Conservation (phyloP, 1,139 yeast species). For the Hansenula lynferdii region DNA sequence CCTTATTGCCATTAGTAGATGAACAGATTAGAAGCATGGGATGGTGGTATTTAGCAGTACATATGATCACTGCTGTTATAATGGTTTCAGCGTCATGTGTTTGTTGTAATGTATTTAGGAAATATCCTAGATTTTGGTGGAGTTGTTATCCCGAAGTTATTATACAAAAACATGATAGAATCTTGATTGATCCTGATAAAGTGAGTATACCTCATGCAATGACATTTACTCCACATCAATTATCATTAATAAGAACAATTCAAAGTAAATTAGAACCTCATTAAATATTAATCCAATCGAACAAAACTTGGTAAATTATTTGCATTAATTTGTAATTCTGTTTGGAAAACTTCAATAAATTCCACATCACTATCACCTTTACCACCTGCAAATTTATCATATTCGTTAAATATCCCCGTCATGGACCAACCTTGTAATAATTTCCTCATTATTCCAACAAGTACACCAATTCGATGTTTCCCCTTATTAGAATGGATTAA, state of each 20-base stretch:
- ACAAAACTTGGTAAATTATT: slow-evolving; percentile 21
- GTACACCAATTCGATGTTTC: slow-evolving; percentile 88
- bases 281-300: slow-evolving; percentile 7
- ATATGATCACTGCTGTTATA: slow-evolving; percentile 45
- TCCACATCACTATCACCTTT: slow-evolving; percentile 91
- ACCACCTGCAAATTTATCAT: slow-evolving; percentile 88
- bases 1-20: slow-evolving; percentile 54
- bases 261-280: too few species aligned
- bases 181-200: too few species aligned
- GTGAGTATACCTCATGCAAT: too few species aligned
- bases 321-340: slow-evolving; percentile 9
- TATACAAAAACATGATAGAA: too few species aligned
- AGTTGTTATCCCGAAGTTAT: too few species aligned
- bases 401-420: slow-evolving; percentile 91
- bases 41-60: slow-evolving; percentile 66
- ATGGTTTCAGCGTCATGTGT: slow-evolving; percentile 50
- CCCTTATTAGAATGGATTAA: slow-evolving; percentile 93
- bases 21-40: slow-evolving; percentile 44
- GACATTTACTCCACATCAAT: too few species aligned
- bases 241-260: too few species aligned
- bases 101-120: slow-evolving; percentile 49
- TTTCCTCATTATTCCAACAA: slow-evolving; percentile 84
- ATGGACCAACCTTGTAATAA: slow-evolving; percentile 89
- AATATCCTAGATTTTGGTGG: slow-evolving; percentile 67
- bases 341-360: slow-evolving; percentile 27